phyloP scores from a whole-genome alignment of 768 basidiomycete genomes.

The Podaxis sp. region DNA sequence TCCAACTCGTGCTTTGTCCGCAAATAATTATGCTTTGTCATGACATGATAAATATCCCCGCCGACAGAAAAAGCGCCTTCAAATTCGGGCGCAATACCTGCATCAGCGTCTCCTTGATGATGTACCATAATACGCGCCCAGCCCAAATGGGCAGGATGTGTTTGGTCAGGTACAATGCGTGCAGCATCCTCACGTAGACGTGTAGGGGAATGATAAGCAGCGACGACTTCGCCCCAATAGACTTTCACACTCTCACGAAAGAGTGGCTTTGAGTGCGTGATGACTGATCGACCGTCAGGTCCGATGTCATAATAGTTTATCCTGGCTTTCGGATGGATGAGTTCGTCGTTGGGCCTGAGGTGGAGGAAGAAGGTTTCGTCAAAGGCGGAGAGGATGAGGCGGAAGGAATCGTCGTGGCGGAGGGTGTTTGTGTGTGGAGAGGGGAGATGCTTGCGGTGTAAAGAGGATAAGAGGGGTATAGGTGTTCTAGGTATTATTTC shows the following conservation, averaged over 20 bases:
- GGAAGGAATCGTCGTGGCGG: conserved; percentile 68
- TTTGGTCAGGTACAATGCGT: conserved; percentile 40
- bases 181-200: conserved; percentile 67
- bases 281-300: conserved; percentile 48
- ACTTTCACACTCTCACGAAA: conserved; percentile 62
- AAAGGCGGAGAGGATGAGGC: conserved; percentile 67
- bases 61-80: conserved; percentile 75
- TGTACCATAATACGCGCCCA: conserved; percentile 81
- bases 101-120: conserved; percentile 51
- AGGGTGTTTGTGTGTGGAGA: conserved; percentile 46
- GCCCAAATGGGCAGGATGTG: conserved; percentile 55
- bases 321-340: conserved; percentile 77
- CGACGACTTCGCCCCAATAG: conserved; percentile 76
- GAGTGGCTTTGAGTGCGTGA: conserved; percentile 60
- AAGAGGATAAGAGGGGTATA: conserved; percentile 20
- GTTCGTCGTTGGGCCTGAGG: conserved; percentile 73
- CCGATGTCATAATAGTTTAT: conserved; percentile 60
- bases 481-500: conserved; percentile 55
- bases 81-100: conserved; percentile 54
- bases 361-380: conserved; percentile 69
- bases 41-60: conserved; percentile 68
- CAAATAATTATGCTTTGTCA: conserved; percentile 69
- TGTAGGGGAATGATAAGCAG: conserved; percentile 46
- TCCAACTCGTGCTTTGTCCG: conserved; percentile 60
- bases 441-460: conserved; percentile 33